Base-by-base conservation (phyloP, 352 stramenopile genomes). In the Globisporangium cederbergense region DNA sequence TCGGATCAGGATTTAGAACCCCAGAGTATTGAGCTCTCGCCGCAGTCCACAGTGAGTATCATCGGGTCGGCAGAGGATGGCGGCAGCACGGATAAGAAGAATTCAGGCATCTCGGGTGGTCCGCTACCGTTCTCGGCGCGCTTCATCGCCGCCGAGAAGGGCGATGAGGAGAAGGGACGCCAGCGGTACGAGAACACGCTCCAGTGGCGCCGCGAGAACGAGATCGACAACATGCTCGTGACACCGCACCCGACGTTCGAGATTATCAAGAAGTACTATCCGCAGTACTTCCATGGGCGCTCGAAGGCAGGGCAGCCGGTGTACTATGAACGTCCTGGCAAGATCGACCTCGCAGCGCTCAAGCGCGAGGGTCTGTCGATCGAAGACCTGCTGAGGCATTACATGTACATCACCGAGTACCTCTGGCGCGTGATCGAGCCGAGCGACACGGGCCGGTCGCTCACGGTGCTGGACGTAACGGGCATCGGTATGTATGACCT, bases 351-450 rank as follows among this genome's bases (percentile, higher is more conserved):
- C 11, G 73, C 86, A 20, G 86, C 86, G 43, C 77, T 97, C 18
- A 96, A 96, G 72, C 77, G 84, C 8, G 86, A 95, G 20, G 90
- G 90, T 3, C 71, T 97, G 14, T 91, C 87, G 32, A 93, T 97
- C 52, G 89, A 97, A 66, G 78, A 96, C 40, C 65, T 97, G 51
- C 62, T 96, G 65, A 77, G 79, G 58, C 90, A 97, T 71, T 97
- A 97, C 77, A 93, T 96, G 70, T 97, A 95, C 76, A 93, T 97
- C 66, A 97, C 90, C 45, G 90, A 97, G 75, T 97, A 96, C 64
- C 68, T 96, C 16, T 97, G 89, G 89, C 74, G 80, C 46, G 80
- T 89, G 20, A 83, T 96, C 30, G 87, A 96, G 55, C 87, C 87
- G 20, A 77, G 64, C 61, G 86, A 94, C 57, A 75, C 76, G 2